phyloP scores from a whole-genome alignment of 805 yeast genomes.

The Sugiyamaella mastotermitis region DNA sequence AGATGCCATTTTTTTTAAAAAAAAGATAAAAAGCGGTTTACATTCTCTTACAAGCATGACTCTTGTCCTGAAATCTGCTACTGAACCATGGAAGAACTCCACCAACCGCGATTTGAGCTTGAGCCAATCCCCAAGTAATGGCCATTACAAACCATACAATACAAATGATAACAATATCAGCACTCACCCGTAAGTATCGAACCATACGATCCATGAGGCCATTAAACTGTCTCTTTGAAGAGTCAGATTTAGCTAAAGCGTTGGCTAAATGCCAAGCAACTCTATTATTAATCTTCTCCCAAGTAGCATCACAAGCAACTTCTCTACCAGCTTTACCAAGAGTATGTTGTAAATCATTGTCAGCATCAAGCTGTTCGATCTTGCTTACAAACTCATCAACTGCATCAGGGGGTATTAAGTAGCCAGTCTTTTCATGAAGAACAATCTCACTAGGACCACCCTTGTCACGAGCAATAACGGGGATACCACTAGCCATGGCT shows the following conservation, averaged over 20 bases:
- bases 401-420: slow-evolving; percentile 3
- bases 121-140: too few relatives aligned
- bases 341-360: background rate
- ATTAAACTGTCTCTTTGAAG: background rate
- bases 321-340: background rate
- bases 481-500: slow-evolving; percentile 5
- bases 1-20: too few relatives aligned
- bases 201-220: background rate
- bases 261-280: slow-evolving; percentile 5
- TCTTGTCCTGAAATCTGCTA: too few relatives aligned
- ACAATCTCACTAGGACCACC: slow-evolving; percentile 6
- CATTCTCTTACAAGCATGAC: too few relatives aligned
- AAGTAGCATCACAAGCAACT: slow-evolving; percentile 3
- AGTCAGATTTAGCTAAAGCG: background rate
- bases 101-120: too few relatives aligned
- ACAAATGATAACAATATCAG: background rate
- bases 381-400: background rate
- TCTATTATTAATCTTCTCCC: slow-evolving; percentile 5
- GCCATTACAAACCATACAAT: too few relatives aligned
- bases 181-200: slow-evolving; percentile 1
- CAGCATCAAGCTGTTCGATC: background rate
- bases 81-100: too few relatives aligned
- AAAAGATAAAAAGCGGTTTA: too few relatives aligned
- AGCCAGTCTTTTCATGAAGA: slow-evolving; percentile 4
- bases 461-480: slow-evolving; percentile 4